Conservation (phyloP, 2,329 filamentous ascomycete species). For the Ascomycota sp. region DNA sequence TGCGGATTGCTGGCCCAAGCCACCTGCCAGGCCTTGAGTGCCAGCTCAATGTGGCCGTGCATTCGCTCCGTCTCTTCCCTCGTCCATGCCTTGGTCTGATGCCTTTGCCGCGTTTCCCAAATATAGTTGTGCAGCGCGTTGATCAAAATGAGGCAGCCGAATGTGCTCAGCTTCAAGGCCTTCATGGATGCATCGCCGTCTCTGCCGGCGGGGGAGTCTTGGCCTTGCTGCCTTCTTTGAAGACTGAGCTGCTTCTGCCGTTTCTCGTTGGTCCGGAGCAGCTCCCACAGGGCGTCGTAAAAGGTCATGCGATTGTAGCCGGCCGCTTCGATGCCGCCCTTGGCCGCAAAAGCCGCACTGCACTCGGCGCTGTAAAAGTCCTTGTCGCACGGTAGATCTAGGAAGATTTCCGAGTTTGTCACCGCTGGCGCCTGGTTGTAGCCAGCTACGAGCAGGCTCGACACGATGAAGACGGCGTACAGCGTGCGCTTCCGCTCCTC, state of each 20-base stretch:
- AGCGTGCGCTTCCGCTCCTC: conserved; percentile 89
- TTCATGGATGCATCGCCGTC: conserved; percentile 28
- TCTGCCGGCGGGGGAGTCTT: neutral
- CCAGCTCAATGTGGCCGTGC: conserved; percentile 88
- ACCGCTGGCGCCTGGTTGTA: conserved; percentile 85
- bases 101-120: conserved; percentile 86
- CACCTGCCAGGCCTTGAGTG: conserved; percentile 80
- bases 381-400: conserved; percentile 85
- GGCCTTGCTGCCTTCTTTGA: conserved; percentile 1
- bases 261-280: conserved; percentile 57
- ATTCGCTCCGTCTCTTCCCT: conserved; percentile 85
- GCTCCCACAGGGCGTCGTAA: conserved; percentile 57
- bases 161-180: conserved; percentile 66
- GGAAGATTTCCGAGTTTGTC: conserved; percentile 79
- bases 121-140: conserved; percentile 95
- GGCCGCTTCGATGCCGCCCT: conserved; percentile 50
- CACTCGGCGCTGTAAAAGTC: conserved; percentile 73
- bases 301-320: conserved; percentile 59
- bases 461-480: conserved; percentile 78
- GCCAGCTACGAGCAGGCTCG: conserved; percentile 73
- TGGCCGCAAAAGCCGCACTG: conserved; percentile 58
- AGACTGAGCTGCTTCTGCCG: conserved; percentile 32
- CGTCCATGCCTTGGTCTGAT: conserved; percentile 78
- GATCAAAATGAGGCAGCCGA: conserved; percentile 79
- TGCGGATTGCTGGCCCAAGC: conserved; percentile 77